Evolutionary conservation across 2,329 filamentous ascomycete genomes (phyloP).

Genomic region (Zasmidium cellare): DNA sequence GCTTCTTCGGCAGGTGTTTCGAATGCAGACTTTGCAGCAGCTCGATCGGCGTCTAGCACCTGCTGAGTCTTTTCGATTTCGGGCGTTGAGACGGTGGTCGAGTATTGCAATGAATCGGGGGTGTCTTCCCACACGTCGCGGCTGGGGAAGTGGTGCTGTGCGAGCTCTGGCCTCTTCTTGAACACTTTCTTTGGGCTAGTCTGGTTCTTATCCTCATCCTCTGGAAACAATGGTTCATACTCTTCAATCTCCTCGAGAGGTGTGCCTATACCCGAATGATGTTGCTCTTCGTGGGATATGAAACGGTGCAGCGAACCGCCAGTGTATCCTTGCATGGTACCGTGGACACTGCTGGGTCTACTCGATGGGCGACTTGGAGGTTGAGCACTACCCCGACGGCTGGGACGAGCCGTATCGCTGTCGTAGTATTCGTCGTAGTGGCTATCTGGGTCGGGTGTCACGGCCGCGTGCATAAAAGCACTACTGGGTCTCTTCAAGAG

Average conservation of each 20-base stretch:
- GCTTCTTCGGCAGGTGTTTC: constrained; percentile 54
- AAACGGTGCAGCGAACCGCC: constrained; percentile 59
- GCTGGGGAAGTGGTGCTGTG: constrained; percentile 74
- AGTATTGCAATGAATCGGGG: constrained; percentile 75
- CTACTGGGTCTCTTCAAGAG: constrained; percentile 70
- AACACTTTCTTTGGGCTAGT: constrained; percentile 55
- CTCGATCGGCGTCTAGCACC: constrained; percentile 26
- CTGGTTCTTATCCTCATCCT: constrained; percentile 62
- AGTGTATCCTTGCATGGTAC: constrained; percentile 22
- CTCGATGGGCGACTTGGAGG: constrained; percentile 66
- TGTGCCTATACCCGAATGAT: constrained; percentile 53
- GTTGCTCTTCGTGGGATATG: constrained; percentile 54
- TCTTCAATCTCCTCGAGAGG: constrained; percentile 86
- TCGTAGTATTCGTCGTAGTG: constrained; percentile 57
- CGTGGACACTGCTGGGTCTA: constrained; percentile 57
- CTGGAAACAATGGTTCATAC: constrained; percentile 91
- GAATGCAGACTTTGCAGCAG: constrained; percentile 37
- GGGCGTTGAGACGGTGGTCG: constrained; percentile 80
- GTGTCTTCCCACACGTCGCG: constrained; percentile 97
- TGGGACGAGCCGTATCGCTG: constrained; percentile 47
- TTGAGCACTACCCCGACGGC: constrained; percentile 54
- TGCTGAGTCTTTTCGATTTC: constrained; percentile 45
- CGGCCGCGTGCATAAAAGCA: constrained; percentile 73
- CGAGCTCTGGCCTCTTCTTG: constrained; percentile 54
- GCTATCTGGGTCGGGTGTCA: constrained; percentile 71